Percentiles rank a stretch among this genome's conserved stretches.
Evolutionary conservation across 2,329 filamentous ascomycete species (phyloP).

Genomic region (Aspergillus cejpii): DNA sequence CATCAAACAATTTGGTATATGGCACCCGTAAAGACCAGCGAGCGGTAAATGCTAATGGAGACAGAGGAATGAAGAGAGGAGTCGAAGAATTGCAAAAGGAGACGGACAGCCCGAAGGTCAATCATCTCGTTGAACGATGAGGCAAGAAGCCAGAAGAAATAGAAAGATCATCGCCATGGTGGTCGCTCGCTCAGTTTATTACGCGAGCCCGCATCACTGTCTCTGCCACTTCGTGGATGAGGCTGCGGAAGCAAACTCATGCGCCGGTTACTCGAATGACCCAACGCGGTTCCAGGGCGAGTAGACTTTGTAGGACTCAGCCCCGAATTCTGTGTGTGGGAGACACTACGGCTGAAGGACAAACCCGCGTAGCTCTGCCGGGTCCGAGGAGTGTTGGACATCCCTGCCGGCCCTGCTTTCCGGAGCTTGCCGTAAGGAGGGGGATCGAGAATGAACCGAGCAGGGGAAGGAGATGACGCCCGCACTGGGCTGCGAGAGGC

Average conservation of each 20-base stretch:
- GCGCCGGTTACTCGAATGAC: constrained; percentile 34
- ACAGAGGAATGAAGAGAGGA: constrained; percentile 5
- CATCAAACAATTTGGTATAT: constrained; percentile 15
- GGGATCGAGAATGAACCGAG: constrained; percentile 32
- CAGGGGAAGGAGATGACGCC: constrained; percentile 24
- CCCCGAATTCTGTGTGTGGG: constrained; percentile 14
- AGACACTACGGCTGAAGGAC: constrained; percentile 27
- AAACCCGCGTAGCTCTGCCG: constrained; percentile 36
- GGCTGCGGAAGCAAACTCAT: constrained; percentile 39
- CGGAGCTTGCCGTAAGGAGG: constrained; percentile 39
- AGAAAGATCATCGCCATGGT: constrained; percentile 29
- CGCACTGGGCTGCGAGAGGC: constrained; percentile 29
- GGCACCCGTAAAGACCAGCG: constrained; percentile 10
- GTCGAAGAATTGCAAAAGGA: background rate
- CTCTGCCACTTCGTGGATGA: constrained; percentile 26
- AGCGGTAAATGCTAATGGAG: constrained; percentile 13
- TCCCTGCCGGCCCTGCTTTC: constrained; percentile 16
- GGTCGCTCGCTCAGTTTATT: constrained; percentile 30
- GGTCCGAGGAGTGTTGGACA: constrained; percentile 31
- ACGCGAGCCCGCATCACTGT: constrained; percentile 20
- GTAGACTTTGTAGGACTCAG: constrained; percentile 25
- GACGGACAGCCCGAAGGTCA: no score
- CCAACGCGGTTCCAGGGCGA: constrained; percentile 37
- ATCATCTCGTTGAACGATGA: no score
- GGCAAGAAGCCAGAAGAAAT: no score